phyloP scores from a whole-genome alignment of 2,329 filamentous ascomycete species.

The Arachnomyces sp. region DNA sequence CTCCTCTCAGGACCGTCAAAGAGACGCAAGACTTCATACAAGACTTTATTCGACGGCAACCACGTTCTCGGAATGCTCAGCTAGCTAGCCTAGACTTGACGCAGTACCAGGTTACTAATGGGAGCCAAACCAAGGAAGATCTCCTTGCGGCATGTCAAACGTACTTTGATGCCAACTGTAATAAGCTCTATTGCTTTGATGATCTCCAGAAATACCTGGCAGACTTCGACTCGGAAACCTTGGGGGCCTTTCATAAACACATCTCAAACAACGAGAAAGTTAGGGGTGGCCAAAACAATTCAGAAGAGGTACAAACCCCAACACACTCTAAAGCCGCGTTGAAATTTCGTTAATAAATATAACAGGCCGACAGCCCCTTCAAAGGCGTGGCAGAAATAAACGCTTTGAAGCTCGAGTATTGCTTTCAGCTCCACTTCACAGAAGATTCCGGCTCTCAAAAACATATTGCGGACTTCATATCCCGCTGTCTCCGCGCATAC shows the following conservation, averaged over 20 bases:
- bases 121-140: slow-evolving; percentile 20
- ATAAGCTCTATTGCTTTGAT: slow-evolving; percentile 38
- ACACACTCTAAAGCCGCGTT: too few species aligned
- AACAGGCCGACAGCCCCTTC: slow-evolving; percentile 15
- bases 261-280: slow-evolving; percentile 13
- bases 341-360: too few species aligned
- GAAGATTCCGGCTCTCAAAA: slow-evolving; percentile 19
- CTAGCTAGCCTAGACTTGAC: slow-evolving; percentile 29
- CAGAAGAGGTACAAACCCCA: too few species aligned
- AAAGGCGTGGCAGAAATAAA: slow-evolving; percentile 31
- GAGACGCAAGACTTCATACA: slow-evolving; percentile 27
- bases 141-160: slow-evolving; percentile 29
- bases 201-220: slow-evolving; percentile 32
- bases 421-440: slow-evolving; percentile 27
- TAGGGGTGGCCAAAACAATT: background rate
- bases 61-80: slow-evolving; percentile 36
- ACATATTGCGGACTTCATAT: slow-evolving; percentile 29
- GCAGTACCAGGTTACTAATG: slow-evolving; percentile 19
- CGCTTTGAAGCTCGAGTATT: slow-evolving; percentile 36
- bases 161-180: slow-evolving; percentile 34
- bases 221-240: slow-evolving; percentile 19
- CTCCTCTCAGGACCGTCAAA: slow-evolving; percentile 20
- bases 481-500: slow-evolving; percentile 30
- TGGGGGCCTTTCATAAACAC: slow-evolving; percentile 23
- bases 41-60: slow-evolving; percentile 23